A percentile compares a stretch with the other conserved stretches of the same genome.
Evolutionary conservation across 805 yeast species (phyloP).

Genomic region (Ogataea haglerorum): DNA sequence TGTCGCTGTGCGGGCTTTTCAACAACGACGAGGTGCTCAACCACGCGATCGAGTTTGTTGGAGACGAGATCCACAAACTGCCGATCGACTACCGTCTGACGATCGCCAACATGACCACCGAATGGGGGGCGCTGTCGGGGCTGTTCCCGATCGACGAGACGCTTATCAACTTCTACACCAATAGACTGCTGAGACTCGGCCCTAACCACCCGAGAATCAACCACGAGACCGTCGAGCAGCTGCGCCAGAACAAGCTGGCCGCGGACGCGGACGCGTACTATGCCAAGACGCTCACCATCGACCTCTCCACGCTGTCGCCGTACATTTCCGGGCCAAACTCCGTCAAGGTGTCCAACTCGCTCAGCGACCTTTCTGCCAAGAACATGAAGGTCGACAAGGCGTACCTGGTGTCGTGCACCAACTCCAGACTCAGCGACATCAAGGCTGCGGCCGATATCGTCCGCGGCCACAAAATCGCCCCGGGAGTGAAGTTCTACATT

Average conservation of each 20-base stretch:
- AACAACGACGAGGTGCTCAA: slow-evolving; percentile 90
- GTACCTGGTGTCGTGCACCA: slow-evolving; percentile 95
- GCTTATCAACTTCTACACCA: slow-evolving; percentile 72
- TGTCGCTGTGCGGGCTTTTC: slow-evolving; percentile 90
- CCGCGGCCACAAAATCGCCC: slow-evolving; percentile 76
- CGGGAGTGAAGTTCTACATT: slow-evolving; percentile 89
- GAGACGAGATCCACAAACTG: slow-evolving; percentile 67
- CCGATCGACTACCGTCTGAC: slow-evolving; percentile 84
- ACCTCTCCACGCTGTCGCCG: slow-evolving; percentile 77
- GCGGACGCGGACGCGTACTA: slow-evolving; percentile 81
- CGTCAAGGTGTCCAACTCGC: slow-evolving; percentile 82
- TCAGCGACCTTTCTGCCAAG: slow-evolving; percentile 68
- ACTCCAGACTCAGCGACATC: slow-evolving; percentile 88
- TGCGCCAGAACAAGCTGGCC: slow-evolving; percentile 39
- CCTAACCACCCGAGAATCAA: slow-evolving; percentile 79
- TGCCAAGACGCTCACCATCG: slow-evolving; percentile 83
- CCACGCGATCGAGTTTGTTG: slow-evolving; percentile 92
- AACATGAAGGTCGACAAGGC: slow-evolving; percentile 86
- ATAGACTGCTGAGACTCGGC: slow-evolving; percentile 45
- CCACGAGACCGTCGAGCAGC: slow-evolving; percentile 48
- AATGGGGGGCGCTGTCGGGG: slow-evolving; percentile 98
- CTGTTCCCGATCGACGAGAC: slow-evolving; percentile 92
- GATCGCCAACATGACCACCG: slow-evolving; percentile 96
- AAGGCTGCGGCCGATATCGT: slow-evolving; percentile 92
- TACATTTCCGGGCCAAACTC: slow-evolving; percentile 96